Evolutionary conservation across 805 yeast genomes (phyloP).

Genomic region (Dipodascopsis uninucleata): DNA sequence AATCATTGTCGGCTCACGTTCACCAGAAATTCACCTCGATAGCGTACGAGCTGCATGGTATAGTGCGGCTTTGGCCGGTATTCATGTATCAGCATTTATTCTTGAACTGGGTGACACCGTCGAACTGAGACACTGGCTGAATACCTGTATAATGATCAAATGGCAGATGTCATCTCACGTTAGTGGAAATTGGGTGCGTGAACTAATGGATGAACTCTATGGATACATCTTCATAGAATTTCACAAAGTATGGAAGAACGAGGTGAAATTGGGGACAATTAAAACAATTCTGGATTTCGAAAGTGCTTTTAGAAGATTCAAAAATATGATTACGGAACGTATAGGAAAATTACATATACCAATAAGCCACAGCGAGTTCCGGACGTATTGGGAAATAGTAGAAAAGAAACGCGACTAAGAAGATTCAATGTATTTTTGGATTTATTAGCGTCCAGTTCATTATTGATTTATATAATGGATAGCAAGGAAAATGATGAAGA

Average conservation of each 20-base stretch:
- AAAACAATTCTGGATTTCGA: constrained; percentile 31
- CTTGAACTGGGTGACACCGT: constrained; percentile 8
- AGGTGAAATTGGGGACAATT: constrained; percentile 15
- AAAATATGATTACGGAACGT: too few species aligned
- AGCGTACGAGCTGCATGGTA: constrained; percentile 27
- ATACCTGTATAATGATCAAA: constrained; percentile 8
- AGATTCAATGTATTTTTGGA: too few species aligned
- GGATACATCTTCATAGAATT: constrained; percentile 20
- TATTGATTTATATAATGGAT: too few species aligned
- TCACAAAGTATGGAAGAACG: constrained; percentile 25
- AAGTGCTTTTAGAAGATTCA: constrained; percentile 22
- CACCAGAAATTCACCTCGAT: constrained; percentile 21
- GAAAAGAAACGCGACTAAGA: too few species aligned
- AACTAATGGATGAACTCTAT: constrained; percentile 14
- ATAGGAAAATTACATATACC: too few species aligned
- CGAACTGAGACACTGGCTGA: constrained; percentile 21
- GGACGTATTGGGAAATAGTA: too few species aligned
- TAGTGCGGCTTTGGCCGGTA: constrained; percentile 29
- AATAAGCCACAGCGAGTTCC: too few species aligned
- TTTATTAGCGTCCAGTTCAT: too few species aligned
- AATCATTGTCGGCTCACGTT: constrained; percentile 12
- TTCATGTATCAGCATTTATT: constrained; percentile 26
- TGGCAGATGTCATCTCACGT: too few species aligned
- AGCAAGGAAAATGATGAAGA: too few species aligned
- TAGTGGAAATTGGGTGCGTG: too few species aligned